Conservation (phyloP, 306 rosid species). For the Gynostemma pentaphyllum region DNA sequence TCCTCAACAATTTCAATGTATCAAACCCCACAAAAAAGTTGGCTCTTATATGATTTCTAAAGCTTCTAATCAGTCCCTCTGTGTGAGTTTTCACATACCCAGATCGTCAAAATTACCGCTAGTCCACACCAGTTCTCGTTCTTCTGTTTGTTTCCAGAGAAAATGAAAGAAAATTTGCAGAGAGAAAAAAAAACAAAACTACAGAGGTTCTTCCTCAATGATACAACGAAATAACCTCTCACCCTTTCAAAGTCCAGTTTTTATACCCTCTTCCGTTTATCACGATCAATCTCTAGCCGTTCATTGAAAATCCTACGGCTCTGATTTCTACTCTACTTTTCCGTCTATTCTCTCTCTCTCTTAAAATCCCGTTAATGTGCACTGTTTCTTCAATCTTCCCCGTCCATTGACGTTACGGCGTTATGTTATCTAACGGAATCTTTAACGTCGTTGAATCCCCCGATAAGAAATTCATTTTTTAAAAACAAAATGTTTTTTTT, state of each 20-base stretch:
- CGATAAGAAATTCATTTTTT: neutral
- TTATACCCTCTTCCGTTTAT: constrained; percentile 46
- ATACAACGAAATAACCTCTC: constrained; percentile 45
- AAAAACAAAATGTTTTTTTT: neutral
- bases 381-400: constrained; percentile 17
- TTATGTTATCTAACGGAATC: constrained; percentile 27
- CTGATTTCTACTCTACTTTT: constrained; percentile 4
- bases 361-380: constrained; percentile 29
- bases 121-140: neutral
- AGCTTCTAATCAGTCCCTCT: neutral
- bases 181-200: neutral
- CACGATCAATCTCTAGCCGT: constrained; percentile 22
- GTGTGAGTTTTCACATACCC: neutral
- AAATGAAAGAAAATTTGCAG: constrained; percentile 1
- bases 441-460: constrained; percentile 20
- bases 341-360: constrained; percentile 30
- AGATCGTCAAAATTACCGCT: neutral
- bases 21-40: neutral
- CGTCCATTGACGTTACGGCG: constrained; percentile 13
- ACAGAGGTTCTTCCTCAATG: constrained; percentile 15
- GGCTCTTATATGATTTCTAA: neutral
- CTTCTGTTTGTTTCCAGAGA: neutral
- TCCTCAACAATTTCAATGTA: neutral
- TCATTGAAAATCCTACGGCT: constrained; percentile 32
- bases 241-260: constrained; percentile 25